Base-by-base conservation (phyloP, 805 yeast species). In the Kazachstania bromeliacearum region DNA sequence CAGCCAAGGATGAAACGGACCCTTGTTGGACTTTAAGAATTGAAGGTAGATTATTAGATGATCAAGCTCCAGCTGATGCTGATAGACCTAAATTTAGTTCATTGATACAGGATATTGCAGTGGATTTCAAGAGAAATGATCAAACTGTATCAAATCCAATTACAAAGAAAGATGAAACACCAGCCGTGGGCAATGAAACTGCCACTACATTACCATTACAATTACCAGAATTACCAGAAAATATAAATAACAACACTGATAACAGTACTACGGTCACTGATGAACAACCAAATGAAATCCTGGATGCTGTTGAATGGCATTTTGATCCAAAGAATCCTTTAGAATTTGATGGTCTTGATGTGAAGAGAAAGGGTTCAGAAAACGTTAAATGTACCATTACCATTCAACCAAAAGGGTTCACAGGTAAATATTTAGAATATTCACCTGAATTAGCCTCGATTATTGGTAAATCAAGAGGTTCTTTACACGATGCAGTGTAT, bases 331-430 rank as follows among this genome's bases (percentile, higher is more conserved):
- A 59, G 27, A 54, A 59, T 38, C 56, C 65, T 12, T 71, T 70
- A 0, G 75, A 77, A 36, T 89, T 89, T 55, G 97, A 92, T 58
- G 96, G 94, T 1, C 62, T 92, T 38, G 96, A 88, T 53, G 73
- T 92, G 38, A 81, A 81, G 51, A 75, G 98, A 50, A 64, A 71
- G 13, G 97, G 97, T 2, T 62, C 67, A 17, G 70, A 68, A 39
- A 77, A 77, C 39, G 63, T 88, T 33, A 68, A 73, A 31, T 75
- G 83, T 34, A 75, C 75, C 38, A 77, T 92, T 38, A 82, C 85
- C 4, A 70, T 92, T 38, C 88, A 88, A 62, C 79, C 85, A 36
- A 83, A 82, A 51, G 83, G 80, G 49, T 74, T 70, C 41, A 84
- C 95, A 5, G 71, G 77, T 28, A 72, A 71, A 46, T 70, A 79